Evolutionary conservation across 2,329 filamentous ascomycete species (phyloP).

Genomic region (Aspergillus alliaceus): DNA sequence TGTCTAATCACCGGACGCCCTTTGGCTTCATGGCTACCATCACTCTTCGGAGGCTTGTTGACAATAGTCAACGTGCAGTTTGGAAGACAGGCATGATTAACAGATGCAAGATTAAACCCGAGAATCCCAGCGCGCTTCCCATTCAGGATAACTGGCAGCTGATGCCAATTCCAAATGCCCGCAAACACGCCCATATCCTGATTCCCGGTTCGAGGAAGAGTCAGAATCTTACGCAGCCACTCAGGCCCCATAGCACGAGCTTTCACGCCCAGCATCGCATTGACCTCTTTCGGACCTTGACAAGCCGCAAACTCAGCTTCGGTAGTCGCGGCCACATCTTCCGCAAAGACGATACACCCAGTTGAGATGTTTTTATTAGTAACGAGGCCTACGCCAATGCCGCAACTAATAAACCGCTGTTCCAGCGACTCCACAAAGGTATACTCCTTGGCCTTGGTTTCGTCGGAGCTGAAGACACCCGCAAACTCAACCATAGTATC

Average conservation of each 20-base stretch:
- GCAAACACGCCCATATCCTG: neutral
- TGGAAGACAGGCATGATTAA: constrained; percentile 28
- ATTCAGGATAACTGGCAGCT: neutral
- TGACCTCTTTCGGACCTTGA: neutral
- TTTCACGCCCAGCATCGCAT: constrained; percentile 9
- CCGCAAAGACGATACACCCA: constrained; percentile 10
- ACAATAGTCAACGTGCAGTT: constrained; percentile 18
- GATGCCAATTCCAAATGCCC: constrained; percentile 11
- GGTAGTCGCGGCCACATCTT: constrained; percentile 5
- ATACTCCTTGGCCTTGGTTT: neutral
- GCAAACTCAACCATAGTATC: neutral
- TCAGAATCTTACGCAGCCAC: constrained; percentile 9
- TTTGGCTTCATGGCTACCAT: neutral
- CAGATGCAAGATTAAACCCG: constrained; percentile 14
- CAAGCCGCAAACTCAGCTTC: neutral
- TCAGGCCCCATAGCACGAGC: constrained; percentile 9
- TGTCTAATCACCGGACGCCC: neutral
- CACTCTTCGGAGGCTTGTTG: constrained; percentile 1
- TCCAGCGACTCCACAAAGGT: neutral
- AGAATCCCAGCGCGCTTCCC: constrained; percentile 1
- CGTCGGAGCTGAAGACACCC: neutral
- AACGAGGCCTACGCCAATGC: constrained; percentile 11
- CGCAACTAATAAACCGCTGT: constrained; percentile 2
- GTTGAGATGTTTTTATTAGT: constrained; percentile 9
- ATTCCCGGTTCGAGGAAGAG: neutral